Evolutionary conservation across 164 flowering plant genomes (phyloP), one percentile per base, ranked within the genome.

Genomic region (Dillenia turbinata): DNA sequence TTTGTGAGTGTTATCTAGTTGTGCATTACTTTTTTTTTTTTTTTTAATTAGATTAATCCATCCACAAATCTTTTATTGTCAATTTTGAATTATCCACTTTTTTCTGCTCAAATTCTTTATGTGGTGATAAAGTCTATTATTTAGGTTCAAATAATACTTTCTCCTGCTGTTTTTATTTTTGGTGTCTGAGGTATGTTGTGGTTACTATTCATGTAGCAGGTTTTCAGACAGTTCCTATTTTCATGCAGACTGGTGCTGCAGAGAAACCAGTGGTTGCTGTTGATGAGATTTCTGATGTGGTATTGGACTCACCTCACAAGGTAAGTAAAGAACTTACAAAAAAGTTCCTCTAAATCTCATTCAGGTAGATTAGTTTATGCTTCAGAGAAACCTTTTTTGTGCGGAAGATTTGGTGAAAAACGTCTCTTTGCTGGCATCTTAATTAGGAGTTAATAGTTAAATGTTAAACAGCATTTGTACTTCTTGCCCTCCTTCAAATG

Each of bases 211-310:
- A 85, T 92, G 91, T 74, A 92, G 90, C 92, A 88, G 95, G 97
- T 85, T 88, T 89, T 95, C 96, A 89, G 97, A 86, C 88, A 86
- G 90, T 91, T 95, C 81, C 88, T 90, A 84, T 95, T 95, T 95
- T 92, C 94, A 82, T 95, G 99, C 99, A 95, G 99, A 90, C 81
- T 87, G 96, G 86, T 64, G 73, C 71, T 54, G 54, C 59, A 12
- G 90, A 85, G 67, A 83, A 82, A 73, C 71, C 87, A 52, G 74
- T 68, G 57, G 72, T 73, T 16, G 67, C 75, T 13, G 74, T 52
- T 50, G 73, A 73, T 71, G 47, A 77, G 45, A 59, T 85, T 5
- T 78, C 86, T 63, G 78, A 84, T 71, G 45, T 51, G 56, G 89
- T 95, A 51, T 63, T 72, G 54, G 97, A 92, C 73, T 85, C 99